These are phyloP conservation scores for Boletus sp. DNA, from an alignment of 768 basidiomycete species.

Conservation along the genomic window DNA sequence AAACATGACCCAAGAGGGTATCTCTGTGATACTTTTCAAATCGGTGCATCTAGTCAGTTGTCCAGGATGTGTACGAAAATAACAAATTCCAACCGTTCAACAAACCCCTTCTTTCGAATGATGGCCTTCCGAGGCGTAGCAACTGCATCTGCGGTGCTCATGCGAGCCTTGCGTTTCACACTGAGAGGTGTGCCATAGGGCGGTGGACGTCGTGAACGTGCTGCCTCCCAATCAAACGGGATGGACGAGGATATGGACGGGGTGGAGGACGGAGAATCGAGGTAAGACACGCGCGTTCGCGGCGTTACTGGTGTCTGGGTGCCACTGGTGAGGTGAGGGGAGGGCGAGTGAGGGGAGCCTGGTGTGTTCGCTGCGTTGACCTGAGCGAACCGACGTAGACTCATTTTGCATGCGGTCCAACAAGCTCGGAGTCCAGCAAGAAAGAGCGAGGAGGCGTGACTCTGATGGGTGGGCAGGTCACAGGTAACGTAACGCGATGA, in stretches of 20 bases:
- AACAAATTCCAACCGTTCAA: slow-evolving; percentile 50
- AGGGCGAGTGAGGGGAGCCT: slow-evolving; percentile 42
- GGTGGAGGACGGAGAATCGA: slow-evolving; percentile 61
- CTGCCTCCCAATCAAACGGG: slow-evolving; percentile 89
- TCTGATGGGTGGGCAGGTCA: slow-evolving; percentile 18
- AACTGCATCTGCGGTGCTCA: slow-evolving; percentile 27
- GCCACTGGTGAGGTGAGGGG: slow-evolving; percentile 28
- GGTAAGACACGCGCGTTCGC: slow-evolving; percentile 47
- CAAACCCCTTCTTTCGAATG: slow-evolving; percentile 60
- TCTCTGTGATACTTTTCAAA: slow-evolving; percentile 48
- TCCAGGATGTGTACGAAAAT: slow-evolving; percentile 2
- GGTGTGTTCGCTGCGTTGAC: slow-evolving; percentile 39
- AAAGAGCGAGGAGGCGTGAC: slow-evolving; percentile 19
- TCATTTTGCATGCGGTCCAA: slow-evolving; percentile 37
- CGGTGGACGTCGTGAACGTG: slow-evolving; percentile 62
- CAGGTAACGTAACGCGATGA: slow-evolving; percentile 20
- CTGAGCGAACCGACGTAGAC: slow-evolving; percentile 58
- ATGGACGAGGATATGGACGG: slow-evolving; percentile 74
- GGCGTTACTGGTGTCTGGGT: slow-evolving; percentile 47
- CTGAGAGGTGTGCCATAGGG: slow-evolving; percentile 67
- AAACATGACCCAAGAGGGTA: slow-evolving; percentile 74
- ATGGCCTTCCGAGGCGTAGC: slow-evolving; percentile 47
- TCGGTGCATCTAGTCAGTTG: slow-evolving; percentile 12
- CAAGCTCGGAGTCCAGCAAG: not conserved
- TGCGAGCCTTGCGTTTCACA: slow-evolving; percentile 44